Base-by-base conservation (phyloP, 192 early-diverging fungal species). In the Globomyces pollinis-pini region DNA sequence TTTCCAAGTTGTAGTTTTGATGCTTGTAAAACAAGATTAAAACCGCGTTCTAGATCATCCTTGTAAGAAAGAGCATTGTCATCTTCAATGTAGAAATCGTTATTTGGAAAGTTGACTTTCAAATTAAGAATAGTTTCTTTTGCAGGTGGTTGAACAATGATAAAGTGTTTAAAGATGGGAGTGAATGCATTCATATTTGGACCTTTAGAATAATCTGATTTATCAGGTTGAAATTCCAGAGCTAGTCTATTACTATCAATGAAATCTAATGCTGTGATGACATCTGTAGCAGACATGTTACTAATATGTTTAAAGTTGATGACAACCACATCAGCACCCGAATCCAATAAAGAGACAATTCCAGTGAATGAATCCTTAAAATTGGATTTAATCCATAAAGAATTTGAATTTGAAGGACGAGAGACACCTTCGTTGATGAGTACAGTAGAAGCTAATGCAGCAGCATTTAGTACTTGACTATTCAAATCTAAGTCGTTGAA, bases 61-160 rank as follows among this genome's bases (percentile, higher is more conserved):
- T 16, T 7, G 29, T 54, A 54, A 54, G 20, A 18, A 4, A 8
- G 7, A 8, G 52, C 29, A 39, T 13, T 13, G 38, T 12, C n/a
- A n/a, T n/a, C n/a, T 47, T 47, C 52, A 4, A 54, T 18, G 16
- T 54, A 41, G 29, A 34, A 54, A 9, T 54, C 9, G 18, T 54
- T 54, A 8, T 41, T 26, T 36, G 35, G 34, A 26, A 54, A 54
- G 18, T 54, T 54, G 18, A 41, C 38, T 24, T 36, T 38, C 8
- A 54, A 31, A 4, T 18, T 24, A 36, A 54, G 8, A 41, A 54
- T 34, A 8, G 31, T 54, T 54, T 54, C 52, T 41, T 20, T 8
- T 12, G 52, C 21, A 24, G 52, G 52, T 26, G 52, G 35, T 6
- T 54, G 21, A 26, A 54, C 52, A 34, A 54, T 54, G 38, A 54